These are phyloP conservation scores for Coemansia sp. DNA, from an alignment of 192 early-diverging fungal species.

Conservation along the genomic window DNA sequence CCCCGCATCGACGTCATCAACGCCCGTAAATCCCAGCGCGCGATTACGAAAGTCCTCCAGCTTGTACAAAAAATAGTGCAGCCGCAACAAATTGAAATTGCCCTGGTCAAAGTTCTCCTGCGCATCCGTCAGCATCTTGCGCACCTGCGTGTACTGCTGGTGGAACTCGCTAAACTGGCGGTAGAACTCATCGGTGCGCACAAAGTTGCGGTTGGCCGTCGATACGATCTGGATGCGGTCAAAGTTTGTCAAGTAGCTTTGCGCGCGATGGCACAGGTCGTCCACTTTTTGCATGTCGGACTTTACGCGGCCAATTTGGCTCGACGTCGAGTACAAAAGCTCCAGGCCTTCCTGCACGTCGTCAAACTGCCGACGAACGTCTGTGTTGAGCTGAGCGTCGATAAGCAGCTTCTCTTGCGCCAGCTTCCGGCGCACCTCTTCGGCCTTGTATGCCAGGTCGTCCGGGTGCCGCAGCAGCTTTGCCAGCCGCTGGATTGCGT, in stretches of 20 bases:
- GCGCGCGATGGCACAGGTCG: slow-evolving; percentile 78
- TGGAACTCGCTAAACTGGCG: slow-evolving; percentile 86
- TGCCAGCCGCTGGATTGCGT: slow-evolving; percentile 75
- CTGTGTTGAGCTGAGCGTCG: slow-evolving; percentile 94
- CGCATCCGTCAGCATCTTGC: slow-evolving; percentile 69
- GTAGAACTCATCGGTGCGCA: slow-evolving; percentile 80
- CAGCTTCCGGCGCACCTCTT: slow-evolving; percentile 75
- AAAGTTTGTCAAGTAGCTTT: slow-evolving; percentile 88
- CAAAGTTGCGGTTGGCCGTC: slow-evolving; percentile 92
- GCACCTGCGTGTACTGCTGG: slow-evolving; percentile 71
- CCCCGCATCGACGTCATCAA: slow-evolving; percentile 70
- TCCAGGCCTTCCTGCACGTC: slow-evolving; percentile 87
- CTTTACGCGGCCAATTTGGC: slow-evolving; percentile 65
- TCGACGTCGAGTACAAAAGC: slow-evolving; percentile 62
- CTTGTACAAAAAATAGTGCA: slow-evolving; percentile 86
- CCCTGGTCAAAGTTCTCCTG: slow-evolving; percentile 45
- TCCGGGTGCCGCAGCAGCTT: slow-evolving; percentile 89
- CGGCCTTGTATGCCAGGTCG: slow-evolving; percentile 85
- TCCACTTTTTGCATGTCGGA: slow-evolving; percentile 83
- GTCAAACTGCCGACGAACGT: slow-evolving; percentile 89
- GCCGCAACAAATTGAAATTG: slow-evolving; percentile 71
- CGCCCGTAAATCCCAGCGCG: slow-evolving; percentile 76
- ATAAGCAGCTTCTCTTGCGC: slow-evolving; percentile 86
- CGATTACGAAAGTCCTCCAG: slow-evolving; percentile 85
- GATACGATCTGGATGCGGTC: slow-evolving; percentile 91